Conservation (phyloP, 768 basidiomycete species). For the Rhizopogon vesiculosus region DNA sequence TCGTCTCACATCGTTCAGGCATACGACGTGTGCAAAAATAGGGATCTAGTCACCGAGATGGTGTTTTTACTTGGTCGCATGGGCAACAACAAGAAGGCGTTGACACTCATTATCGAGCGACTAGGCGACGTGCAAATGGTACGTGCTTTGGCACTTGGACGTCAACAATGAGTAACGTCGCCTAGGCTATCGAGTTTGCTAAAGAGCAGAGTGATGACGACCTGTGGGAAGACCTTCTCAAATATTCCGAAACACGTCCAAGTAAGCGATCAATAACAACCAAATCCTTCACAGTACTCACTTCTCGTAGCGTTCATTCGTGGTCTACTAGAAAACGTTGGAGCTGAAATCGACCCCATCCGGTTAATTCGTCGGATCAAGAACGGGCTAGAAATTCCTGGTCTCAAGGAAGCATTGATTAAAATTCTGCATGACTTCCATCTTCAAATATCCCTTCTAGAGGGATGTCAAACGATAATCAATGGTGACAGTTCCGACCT, state of each 20-base stretch:
- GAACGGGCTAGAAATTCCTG: slow-evolving; percentile 95
- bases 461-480: slow-evolving; percentile 87
- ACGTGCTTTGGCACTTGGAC: slow-evolving; percentile 15
- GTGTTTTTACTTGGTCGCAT: slow-evolving; percentile 95
- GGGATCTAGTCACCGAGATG: slow-evolving; percentile 92
- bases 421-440: slow-evolving; percentile 98
- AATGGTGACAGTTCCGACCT: slow-evolving; percentile 78
- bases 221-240: slow-evolving; percentile 94
- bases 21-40: slow-evolving; percentile 77
- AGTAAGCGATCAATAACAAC: slow-evolving; percentile 36
- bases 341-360: slow-evolving; percentile 93
- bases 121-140: slow-evolving; percentile 90
- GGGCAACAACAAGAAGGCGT: slow-evolving; percentile 95
- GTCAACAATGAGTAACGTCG: not conserved
- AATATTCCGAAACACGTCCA: slow-evolving; percentile 92
- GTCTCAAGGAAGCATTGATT: slow-evolving; percentile 89
- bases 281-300: not conserved
- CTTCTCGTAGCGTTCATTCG: slow-evolving; percentile 76
- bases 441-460: slow-evolving; percentile 86
- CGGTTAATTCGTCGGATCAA: slow-evolving; percentile 91
- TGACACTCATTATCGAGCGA: slow-evolving; percentile 92
- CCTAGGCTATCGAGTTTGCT: slow-evolving; percentile 93
- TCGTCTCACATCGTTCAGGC: slow-evolving; percentile 44
- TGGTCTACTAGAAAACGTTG: slow-evolving; percentile 91
- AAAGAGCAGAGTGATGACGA: slow-evolving; percentile 97